Conservation (phyloP, 2,329 filamentous ascomycete genomes). For the Dothideomycetes sp. region DNA sequence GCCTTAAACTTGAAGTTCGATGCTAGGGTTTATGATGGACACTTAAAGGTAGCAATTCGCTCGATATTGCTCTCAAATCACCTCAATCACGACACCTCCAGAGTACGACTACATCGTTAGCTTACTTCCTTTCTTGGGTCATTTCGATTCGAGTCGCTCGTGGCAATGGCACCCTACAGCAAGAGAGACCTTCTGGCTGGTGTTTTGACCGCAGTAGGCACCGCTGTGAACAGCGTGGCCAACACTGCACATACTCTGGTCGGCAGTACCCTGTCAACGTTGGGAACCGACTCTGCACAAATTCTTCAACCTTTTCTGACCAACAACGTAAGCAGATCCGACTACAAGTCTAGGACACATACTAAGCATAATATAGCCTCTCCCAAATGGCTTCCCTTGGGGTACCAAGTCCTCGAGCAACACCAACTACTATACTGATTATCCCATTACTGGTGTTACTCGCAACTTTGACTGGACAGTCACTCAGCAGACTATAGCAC, state of each 20-base stretch:
- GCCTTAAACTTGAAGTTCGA: too few relatives aligned
- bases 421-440: constrained; percentile 15
- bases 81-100: neutral
- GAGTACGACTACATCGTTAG: neutral
- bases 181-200: neutral
- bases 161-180: neutral
- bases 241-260: neutral
- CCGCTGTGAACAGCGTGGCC: neutral
- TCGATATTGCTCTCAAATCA: neutral
- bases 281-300: neutral
- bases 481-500: constrained; percentile 15
- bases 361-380: neutral
- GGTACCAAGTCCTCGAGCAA: constrained; percentile 15
- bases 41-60: too few relatives aligned
- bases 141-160: neutral
- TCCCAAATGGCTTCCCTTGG: constrained; percentile 13
- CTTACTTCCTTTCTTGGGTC: neutral
- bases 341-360: too few relatives aligned
- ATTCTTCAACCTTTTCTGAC: neutral
- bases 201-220: neutral
- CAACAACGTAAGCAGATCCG: neutral
- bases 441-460: constrained; percentile 17
- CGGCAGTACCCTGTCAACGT: neutral
- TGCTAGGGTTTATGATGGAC: too few relatives aligned
- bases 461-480: constrained; percentile 18